Conservation (phyloP, 352 stramenopile genomes). For the Elongisporangium anandrum region DNA sequence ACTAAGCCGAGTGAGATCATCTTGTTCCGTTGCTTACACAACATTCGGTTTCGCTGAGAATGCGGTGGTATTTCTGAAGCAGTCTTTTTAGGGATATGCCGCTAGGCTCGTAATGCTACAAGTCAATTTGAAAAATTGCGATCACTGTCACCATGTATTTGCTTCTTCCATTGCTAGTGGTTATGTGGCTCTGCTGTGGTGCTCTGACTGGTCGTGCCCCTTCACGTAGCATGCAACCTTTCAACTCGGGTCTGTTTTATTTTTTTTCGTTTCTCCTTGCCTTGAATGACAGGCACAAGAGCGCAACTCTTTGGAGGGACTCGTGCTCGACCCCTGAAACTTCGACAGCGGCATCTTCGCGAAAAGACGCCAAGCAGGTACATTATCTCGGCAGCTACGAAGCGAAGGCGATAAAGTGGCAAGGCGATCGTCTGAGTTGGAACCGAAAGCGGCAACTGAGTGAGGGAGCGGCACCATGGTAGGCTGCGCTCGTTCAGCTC, state of each 20-base stretch:
- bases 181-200: neutral
- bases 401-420: neutral
- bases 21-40: neutral
- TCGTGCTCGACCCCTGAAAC: neutral
- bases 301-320: neutral
- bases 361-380: neutral
- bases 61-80: neutral
- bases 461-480: slow-evolving; percentile 15
- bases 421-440: neutral
- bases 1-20: slow-evolving; percentile 45
- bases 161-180: neutral
- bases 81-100: neutral
- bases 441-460: neutral
- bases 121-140: neutral
- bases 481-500: slow-evolving; percentile 1
- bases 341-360: neutral
- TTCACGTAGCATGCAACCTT: slow-evolving; percentile 12
- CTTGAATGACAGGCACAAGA: neutral
- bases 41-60: neutral
- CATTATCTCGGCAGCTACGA: neutral
- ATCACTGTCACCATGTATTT: neutral
- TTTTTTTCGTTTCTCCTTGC: neutral
- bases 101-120: neutral
- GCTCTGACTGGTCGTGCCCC: slow-evolving; percentile 21
- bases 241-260: slow-evolving; percentile 3